Base-by-base conservation (phyloP, 495 filamentous ascomycete species). In the Penicillium samsonianum region DNA sequence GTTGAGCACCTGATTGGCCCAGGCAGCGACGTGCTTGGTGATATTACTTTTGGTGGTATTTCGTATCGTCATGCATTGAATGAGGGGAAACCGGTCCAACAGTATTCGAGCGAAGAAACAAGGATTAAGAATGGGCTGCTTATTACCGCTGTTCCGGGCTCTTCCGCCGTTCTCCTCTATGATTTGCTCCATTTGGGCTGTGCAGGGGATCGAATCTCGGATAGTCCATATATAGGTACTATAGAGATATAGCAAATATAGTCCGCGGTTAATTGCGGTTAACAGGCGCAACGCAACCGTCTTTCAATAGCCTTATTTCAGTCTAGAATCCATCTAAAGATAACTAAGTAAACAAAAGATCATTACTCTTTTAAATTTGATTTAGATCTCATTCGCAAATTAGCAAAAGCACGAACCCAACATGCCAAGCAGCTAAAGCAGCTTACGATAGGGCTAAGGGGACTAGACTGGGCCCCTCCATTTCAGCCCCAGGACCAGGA, bases 41-140 rank as follows among this genome's bases (percentile, higher is more conserved):
- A 57, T 14, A 28, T 60, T 2, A 62, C 62, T 3, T 67, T 65
- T 12, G 58, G 55, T 6, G 59, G 58, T 19, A 23, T 62, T 46
- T 62, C 49, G 8, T 62, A 62, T 50, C 56, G 62, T 23, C 57
- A 59, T 60, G 44, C 44, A 16, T 44, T 51, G 0, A 10, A 22
- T 37, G 7, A 40, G 11, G 65, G 65, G 5, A 57, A 40, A 7
- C 52, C 64, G 2, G 62, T 60, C 22, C 43, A 30, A n/a, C 30
- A 61, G 22, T 22, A 61, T 46, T 23, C 23, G 12, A 43, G 59
- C n/a, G 49, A 63, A 19, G 5, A 7, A 1, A 31, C 30, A 2
- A n/a, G 25, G 11, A 40, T 58, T 20, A 14, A 43, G 8, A 26
- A 45, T 25, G 46, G 50, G 0, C 25, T 48, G 16, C 35, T 67